Evolutionary conservation across 1,139 yeast genomes (phyloP).

Genomic region (Zygoascus meyerae): DNA sequence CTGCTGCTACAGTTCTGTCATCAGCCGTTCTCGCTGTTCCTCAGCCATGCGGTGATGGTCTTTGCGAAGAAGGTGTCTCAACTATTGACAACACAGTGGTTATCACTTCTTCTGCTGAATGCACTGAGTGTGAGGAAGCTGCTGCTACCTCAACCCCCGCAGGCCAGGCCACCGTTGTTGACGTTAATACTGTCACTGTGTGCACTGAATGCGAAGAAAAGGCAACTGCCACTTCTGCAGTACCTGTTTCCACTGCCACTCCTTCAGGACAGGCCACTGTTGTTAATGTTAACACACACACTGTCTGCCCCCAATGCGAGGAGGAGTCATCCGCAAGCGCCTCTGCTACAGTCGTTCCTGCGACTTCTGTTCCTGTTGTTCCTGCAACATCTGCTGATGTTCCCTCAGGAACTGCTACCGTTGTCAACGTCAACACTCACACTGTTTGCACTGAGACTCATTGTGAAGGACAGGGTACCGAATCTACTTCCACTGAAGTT

Average conservation of each 20-base stretch:
- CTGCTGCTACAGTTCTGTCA: background rate
- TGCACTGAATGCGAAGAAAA: background rate
- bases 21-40: background rate
- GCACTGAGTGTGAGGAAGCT: constrained; percentile 1
- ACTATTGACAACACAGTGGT: background rate
- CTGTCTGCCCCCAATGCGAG: too few species aligned
- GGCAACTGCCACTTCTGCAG: background rate
- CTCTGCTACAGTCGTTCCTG: background rate
- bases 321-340: background rate
- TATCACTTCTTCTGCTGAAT: background rate
- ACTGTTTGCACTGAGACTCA: too few species aligned
- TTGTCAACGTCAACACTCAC: too few species aligned
- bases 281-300: too few species aligned
- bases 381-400: too few species aligned
- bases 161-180: background rate
- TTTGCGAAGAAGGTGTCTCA: constrained; percentile 1
- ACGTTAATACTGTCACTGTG: background rate
- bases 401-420: too few species aligned
- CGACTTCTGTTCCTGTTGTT: too few species aligned
- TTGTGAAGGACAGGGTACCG: too few species aligned
- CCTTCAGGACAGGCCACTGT: too few species aligned
- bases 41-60: background rate
- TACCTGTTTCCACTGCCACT: background rate
- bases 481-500: too few species aligned
- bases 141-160: background rate